A percentile compares a stretch with the other conserved stretches of the same genome.
phyloP scores from a whole-genome alignment of 495 filamentous ascomycete species.

The Astrocystis sublimbata region DNA sequence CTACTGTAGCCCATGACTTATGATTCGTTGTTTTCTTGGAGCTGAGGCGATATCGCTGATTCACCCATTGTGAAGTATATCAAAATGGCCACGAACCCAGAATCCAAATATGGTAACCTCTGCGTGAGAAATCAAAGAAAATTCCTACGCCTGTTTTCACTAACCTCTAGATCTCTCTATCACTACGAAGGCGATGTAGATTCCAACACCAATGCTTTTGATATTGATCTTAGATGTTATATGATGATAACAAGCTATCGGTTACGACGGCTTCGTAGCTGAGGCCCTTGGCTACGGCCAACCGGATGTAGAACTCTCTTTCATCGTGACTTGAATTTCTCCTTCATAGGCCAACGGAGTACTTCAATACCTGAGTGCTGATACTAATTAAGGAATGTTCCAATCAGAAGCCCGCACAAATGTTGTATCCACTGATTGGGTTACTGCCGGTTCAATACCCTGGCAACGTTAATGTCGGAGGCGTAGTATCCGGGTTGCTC shows the following conservation, averaged over 20 bases:
- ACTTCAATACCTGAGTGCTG: background rate
- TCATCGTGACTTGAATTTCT: background rate
- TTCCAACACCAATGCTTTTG: background rate
- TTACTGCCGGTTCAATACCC: conserved; percentile 15
- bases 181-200: background rate
- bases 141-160: too few species aligned
- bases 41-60: too few species aligned
- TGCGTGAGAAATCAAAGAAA: too few species aligned
- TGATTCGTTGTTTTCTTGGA: too few species aligned
- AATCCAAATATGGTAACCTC: too few species aligned
- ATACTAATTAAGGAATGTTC: background rate
- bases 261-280: conserved; percentile 2
- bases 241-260: background rate
- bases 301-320: background rate
- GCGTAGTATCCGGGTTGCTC: conserved; percentile 21
- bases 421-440: background rate
- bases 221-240: too few species aligned
- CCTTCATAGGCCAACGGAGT: background rate
- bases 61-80: too few species aligned
- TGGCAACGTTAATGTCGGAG: conserved; percentile 21
- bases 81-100: too few species aligned
- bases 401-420: background rate
- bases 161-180: background rate
- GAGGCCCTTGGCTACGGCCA: background rate
- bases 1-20: too few species aligned